Evolutionary conservation across 208 protist genomes (phyloP).

Genomic region (Crithidia sp.): DNA sequence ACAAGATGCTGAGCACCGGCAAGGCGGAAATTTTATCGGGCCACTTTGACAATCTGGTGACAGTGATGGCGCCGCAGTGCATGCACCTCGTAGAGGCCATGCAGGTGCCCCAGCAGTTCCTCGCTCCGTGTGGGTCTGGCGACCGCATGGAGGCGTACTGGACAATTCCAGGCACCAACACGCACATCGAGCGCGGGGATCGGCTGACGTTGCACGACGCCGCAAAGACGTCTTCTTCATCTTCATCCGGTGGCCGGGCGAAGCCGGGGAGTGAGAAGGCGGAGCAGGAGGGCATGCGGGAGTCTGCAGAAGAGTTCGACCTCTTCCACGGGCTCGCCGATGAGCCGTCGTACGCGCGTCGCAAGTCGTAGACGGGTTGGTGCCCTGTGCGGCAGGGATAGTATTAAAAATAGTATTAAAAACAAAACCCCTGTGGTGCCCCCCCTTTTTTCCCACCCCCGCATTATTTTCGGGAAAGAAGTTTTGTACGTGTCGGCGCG

Average conservation of each 20-base stretch:
- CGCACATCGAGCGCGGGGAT: slow-evolving; percentile 79
- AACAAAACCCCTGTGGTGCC: no score
- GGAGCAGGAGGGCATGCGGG: slow-evolving; percentile 80
- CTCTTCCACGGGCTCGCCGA: slow-evolving; percentile 86
- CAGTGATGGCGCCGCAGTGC: slow-evolving; percentile 87
- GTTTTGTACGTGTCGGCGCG: neutral
- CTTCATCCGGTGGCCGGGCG: slow-evolving; percentile 17
- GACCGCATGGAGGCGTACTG: slow-evolving; percentile 84
- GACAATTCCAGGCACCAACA: slow-evolving; percentile 89
- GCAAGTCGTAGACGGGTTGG: slow-evolving; percentile 5
- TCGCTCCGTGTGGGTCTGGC: slow-evolving; percentile 58
- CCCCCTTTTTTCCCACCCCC: no score
- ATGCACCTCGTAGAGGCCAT: slow-evolving; percentile 85
- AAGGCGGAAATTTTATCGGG: slow-evolving; percentile 67
- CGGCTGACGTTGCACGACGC: slow-evolving; percentile 43
- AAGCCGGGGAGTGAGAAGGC: slow-evolving; percentile 44
- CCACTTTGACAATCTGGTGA: slow-evolving; percentile 89
- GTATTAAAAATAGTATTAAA: no score
- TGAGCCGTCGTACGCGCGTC: slow-evolving; percentile 59
- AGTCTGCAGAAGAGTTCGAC: slow-evolving; percentile 82
- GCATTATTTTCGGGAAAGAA: neutral
- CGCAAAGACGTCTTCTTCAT: slow-evolving; percentile 11
- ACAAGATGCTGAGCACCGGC: slow-evolving; percentile 70
- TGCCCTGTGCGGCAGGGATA: neutral
- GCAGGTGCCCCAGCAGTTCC: slow-evolving; percentile 61